A percentile compares a stretch with the other conserved stretches of the same genome.
phyloP scores from a whole-genome alignment of 345 rosid genomes.

The Sisymbrium irio region DNA sequence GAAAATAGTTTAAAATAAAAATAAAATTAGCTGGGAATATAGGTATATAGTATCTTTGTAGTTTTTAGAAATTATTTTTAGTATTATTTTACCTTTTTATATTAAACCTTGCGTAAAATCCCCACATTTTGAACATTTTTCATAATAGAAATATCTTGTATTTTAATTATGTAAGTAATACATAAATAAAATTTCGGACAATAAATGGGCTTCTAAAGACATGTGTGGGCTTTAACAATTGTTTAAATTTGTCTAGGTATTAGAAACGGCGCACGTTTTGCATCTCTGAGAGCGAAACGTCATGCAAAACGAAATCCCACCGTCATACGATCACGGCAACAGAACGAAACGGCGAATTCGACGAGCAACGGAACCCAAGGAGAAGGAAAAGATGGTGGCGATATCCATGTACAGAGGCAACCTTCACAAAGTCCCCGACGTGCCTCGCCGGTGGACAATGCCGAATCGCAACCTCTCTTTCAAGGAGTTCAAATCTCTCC shows the following conservation, averaged over 20 bases:
- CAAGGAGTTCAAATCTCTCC: constrained; percentile 63
- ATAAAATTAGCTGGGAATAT: too few species aligned
- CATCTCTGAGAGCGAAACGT: constrained; percentile 1
- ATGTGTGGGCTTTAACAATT: background rate
- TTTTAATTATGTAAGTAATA: too few species aligned
- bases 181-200: background rate
- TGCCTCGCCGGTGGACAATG: constrained; percentile 77
- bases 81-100: too few species aligned
- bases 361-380: constrained; percentile 3
- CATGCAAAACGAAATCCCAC: constrained; percentile 4
- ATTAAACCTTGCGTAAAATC: too few species aligned
- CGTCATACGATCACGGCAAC: background rate
- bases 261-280: constrained; percentile 20
- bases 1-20: too few species aligned
- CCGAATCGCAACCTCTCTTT: constrained; percentile 57
- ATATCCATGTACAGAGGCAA: constrained; percentile 90
- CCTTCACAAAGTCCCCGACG: constrained; percentile 76
- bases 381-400: constrained; percentile 58
- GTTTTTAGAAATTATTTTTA: too few species aligned
- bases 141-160: too few species aligned
- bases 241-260: background rate
- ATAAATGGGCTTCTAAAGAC: background rate
- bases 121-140: too few species aligned
- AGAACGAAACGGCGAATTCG: constrained; percentile 22
- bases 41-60: too few species aligned